phyloP scores from a whole-genome alignment of 768 basidiomycete genomes.

The Udeniomyces megalosporus region DNA sequence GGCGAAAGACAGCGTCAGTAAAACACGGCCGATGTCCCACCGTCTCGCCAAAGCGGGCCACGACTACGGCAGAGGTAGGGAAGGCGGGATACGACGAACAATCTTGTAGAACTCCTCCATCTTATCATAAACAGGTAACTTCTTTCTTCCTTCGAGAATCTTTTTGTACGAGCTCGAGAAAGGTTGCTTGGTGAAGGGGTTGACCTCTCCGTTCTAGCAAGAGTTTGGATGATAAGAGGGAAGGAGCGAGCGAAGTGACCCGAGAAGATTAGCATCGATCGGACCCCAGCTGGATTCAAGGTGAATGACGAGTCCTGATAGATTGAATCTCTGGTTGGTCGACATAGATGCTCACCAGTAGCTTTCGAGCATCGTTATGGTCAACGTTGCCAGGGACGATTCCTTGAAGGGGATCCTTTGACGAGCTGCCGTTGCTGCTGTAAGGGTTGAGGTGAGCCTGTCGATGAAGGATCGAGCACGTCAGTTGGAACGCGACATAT shows the following conservation, averaged over 20 bases:
- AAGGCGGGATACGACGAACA: slow-evolving; percentile 37
- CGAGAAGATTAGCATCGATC: too few relatives aligned
- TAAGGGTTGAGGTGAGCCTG: slow-evolving; percentile 9
- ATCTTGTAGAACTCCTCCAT: slow-evolving; percentile 86
- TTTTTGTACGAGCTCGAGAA: slow-evolving; percentile 66
- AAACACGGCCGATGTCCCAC: too few relatives aligned
- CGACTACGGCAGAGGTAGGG: neutral
- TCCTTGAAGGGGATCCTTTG: slow-evolving; percentile 47
- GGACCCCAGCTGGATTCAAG: too few relatives aligned
- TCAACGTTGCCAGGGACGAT: slow-evolving; percentile 54
- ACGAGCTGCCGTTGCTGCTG: neutral
- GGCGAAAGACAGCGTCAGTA: neutral
- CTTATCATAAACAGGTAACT: slow-evolving; percentile 76
- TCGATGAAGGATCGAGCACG: neutral
- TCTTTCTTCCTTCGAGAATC: slow-evolving; percentile 68
- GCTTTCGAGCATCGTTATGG: slow-evolving; percentile 47
- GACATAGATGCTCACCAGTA: slow-evolving; percentile 53
- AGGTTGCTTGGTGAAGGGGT: slow-evolving; percentile 73
- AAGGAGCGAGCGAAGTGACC: neutral
- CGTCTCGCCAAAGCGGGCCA: too few relatives aligned
- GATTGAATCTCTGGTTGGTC: too few relatives aligned
- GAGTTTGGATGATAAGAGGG: neutral
- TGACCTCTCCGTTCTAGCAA: slow-evolving; percentile 55
- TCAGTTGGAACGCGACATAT: neutral
- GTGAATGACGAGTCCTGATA: neutral